A percentile compares a stretch with the other conserved stretches of the same genome.
phyloP scores from a whole-genome alignment of 1,284 basidiomycete genomes.

The Tilletia horrida region DNA sequence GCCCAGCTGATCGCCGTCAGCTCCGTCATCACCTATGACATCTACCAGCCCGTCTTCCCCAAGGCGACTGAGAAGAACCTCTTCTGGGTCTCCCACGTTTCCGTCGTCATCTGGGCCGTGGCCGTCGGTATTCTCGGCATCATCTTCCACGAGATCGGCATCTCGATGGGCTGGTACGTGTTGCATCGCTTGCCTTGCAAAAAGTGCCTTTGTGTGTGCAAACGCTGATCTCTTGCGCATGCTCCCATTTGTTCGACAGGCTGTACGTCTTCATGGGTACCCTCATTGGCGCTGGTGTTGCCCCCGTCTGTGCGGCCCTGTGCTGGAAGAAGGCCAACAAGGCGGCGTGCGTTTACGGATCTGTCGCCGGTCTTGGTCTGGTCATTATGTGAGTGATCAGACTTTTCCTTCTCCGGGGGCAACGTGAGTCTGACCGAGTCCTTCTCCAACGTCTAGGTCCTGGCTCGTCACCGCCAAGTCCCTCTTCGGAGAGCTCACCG shows the following conservation, averaged over 20 bases:
- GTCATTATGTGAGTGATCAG: slow-evolving; percentile 61
- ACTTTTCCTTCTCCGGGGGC: too few relatives aligned
- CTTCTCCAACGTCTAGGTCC: slow-evolving; percentile 49
- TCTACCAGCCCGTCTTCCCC: slow-evolving; percentile 69
- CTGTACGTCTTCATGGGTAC: too few relatives aligned
- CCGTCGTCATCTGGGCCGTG: slow-evolving; percentile 64
- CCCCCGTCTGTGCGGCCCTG: slow-evolving; percentile 76
- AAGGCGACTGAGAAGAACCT: slow-evolving; percentile 65
- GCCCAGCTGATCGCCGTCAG: slow-evolving; percentile 84
- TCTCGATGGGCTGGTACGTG: slow-evolving; percentile 64
- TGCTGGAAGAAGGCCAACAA: slow-evolving; percentile 45
- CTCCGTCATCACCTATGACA: slow-evolving; percentile 59
- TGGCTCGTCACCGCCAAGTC: slow-evolving; percentile 73
- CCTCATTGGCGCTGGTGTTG: slow-evolving; percentile 73
- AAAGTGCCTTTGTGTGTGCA: too few relatives aligned
- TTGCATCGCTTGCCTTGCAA: too few relatives aligned
- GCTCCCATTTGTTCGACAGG: slow-evolving; percentile 75
- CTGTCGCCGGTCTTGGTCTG: slow-evolving; percentile 68
- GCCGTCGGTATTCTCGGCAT: slow-evolving; percentile 77
- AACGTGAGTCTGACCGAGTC: too few relatives aligned
- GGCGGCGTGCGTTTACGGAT: slow-evolving; percentile 60
- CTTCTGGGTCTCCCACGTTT: slow-evolving; percentile 66
- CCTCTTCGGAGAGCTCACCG: slow-evolving; percentile 76
- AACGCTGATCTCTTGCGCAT: too few relatives aligned
- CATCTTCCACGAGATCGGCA: slow-evolving; percentile 82